phyloP scores from a whole-genome alignment of 2,329 filamentous ascomycete species.

The Phialophora chinensis region DNA sequence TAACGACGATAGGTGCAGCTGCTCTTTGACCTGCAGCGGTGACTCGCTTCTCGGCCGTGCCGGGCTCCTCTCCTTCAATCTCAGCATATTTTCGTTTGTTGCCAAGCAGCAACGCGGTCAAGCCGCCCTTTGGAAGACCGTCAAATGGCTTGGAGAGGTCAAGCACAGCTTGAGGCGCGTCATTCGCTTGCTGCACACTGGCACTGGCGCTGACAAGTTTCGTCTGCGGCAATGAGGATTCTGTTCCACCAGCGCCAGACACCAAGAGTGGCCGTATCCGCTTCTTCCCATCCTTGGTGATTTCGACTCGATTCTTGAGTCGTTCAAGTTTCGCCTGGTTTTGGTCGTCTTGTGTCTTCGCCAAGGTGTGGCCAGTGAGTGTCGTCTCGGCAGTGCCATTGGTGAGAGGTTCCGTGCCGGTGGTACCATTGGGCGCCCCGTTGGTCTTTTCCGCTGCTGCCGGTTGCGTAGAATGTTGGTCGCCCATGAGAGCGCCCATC shows the following conservation, averaged over 20 bases:
- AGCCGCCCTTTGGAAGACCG: conserved; percentile 85
- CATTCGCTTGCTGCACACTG: conserved; percentile 45
- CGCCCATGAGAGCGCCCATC: conserved; percentile 99
- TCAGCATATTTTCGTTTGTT: conserved; percentile 86
- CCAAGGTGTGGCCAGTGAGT: conserved; percentile 39
- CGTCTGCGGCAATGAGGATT: conserved; percentile 86
- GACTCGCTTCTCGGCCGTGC: conserved; percentile 64
- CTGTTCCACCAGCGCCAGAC: conserved; percentile 82
- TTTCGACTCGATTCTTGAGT: conserved; percentile 88
- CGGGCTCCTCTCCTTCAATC: conserved; percentile 77
- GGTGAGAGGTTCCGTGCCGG: conserved; percentile 45
- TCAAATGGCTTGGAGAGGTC: conserved; percentile 95
- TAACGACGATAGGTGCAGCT: conserved; percentile 74
- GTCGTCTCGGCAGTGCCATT: conserved; percentile 44
- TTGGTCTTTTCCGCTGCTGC: conserved; percentile 14
- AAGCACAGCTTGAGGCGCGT: conserved; percentile 76
- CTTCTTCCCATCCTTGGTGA: conserved; percentile 97
- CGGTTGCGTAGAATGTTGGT: conserved; percentile 64
- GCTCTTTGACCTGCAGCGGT: conserved; percentile 67
- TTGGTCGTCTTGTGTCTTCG: conserved; percentile 54
- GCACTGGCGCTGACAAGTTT: conserved; percentile 80
- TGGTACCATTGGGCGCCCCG: conserved; percentile 53
- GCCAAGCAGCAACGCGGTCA: conserved; percentile 83
- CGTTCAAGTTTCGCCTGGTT: conserved; percentile 67
- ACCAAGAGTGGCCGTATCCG: conserved; percentile 90